Conservation (phyloP, 2,329 filamentous ascomycete species). For the Malbranchea zuffiana region DNA sequence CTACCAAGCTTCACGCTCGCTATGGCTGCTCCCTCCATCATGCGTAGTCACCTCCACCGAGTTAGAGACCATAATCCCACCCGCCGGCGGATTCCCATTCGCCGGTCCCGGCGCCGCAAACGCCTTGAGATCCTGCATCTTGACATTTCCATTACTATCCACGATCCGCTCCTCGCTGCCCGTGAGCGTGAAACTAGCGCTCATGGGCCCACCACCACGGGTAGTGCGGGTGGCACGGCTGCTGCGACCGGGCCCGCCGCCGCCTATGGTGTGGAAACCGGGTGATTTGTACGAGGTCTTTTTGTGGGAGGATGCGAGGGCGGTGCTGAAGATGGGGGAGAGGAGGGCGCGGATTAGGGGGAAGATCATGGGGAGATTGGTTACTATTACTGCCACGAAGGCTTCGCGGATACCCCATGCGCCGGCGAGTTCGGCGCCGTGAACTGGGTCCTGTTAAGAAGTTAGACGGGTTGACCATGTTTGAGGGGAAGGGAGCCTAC, state of each 20-base stretch:
- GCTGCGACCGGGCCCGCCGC: too few species aligned
- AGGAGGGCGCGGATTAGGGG: constrained; percentile 24
- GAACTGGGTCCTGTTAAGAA: constrained; percentile 10
- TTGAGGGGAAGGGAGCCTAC: constrained; percentile 18
- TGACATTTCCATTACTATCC: constrained; percentile 29
- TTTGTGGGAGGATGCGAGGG: constrained; percentile 19
- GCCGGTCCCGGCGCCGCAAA: constrained; percentile 14
- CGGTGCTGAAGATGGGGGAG: constrained; percentile 14
- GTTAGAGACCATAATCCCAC: constrained; percentile 35
- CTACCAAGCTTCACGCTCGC: constrained; percentile 2
- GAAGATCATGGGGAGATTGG: constrained; percentile 36
- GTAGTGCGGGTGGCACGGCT: too few species aligned
- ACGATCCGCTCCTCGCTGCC: constrained; percentile 39
- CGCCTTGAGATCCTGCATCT: constrained; percentile 29
- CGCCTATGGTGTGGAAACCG: constrained; percentile 35
- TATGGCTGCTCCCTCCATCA: constrained; percentile 6
- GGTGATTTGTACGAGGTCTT: constrained; percentile 10
- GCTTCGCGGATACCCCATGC: constrained; percentile 38
- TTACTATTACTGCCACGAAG: constrained; percentile 36
- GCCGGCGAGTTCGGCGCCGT: constrained; percentile 33
- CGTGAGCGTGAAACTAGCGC: constrained; percentile 29
- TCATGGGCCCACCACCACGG: constrained; percentile 22
- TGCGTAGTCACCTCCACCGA: constrained; percentile 30
- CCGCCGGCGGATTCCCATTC: constrained; percentile 12
- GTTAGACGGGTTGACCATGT: constrained; percentile 21